Evolutionary conservation across 2,329 filamentous ascomycete species (phyloP), one percentile per base, ranked within the genome.

Genomic region (Fusarium euwallaceae): DNA sequence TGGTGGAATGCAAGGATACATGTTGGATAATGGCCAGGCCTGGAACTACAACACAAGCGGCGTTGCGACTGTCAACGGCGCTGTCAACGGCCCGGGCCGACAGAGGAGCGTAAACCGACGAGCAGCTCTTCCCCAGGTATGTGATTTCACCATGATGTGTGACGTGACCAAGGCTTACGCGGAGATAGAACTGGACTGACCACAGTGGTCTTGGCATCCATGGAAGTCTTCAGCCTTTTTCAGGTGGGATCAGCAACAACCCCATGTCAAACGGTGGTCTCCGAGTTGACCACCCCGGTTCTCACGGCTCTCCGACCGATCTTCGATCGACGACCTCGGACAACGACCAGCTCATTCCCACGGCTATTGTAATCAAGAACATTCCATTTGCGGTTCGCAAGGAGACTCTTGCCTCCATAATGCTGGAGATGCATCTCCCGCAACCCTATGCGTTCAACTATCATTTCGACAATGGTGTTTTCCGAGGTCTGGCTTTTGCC

Each of bases 401-500:
- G 85, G 97, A 99, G 84, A 95, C 96, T 79, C 88, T 99, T 43
- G 94, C 97, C 37, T 91, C 92, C 72, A 89, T 98, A 77, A 99
- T 99, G 97, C 94, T 95, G 10, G 94, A 98, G 22, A 91, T 98
- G 89, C 93, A 95, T 76, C 89, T 99, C 43, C 97, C 97, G 1
- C 91, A 98, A 76, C 97, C 97, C 0, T 99, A 99, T 81, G 97
- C 97, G 14, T 99, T 99, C 88, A 99, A 99, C 87, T 98, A 99
- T 81, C 97, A 99, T 84, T 99, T 99, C 81, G 97, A 99, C 82
- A 97, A 97, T 79, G 97, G 97, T 32, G 95, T 99, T 32, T 99
- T 99, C 86, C 90, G 97, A 67, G 97, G 97, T 8, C 87, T 99
- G 61, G 97, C 97, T 3, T 99, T 99, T 86, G 97, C 97, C 81